Evolutionary conservation across 805 yeast species (phyloP), one percentile per base, ranked within the genome.

Genomic region (Wickerhamiella occidentalis): DNA sequence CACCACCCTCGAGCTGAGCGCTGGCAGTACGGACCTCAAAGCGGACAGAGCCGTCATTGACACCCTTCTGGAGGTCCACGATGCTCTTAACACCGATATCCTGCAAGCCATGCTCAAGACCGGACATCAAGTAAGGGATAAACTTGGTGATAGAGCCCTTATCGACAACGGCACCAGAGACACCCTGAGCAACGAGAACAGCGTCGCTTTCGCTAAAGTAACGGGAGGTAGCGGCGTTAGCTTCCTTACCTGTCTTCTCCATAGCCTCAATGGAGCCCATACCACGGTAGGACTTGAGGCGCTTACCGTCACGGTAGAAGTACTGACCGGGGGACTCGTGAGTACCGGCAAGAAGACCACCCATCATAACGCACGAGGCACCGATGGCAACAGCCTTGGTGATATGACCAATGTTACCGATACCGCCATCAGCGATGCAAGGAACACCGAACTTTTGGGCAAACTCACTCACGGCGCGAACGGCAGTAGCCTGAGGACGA

Each of bases 401-500:
- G 67, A 92, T 85, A 75, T 92, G 98, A 59, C 98, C 98, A 72
- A 92, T 87, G 77, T 92, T 92, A 69, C 87, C 90, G 63, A 92
- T 80, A 79, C 98, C 98, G 77, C 98, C 98, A 68, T 92, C 98
- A 58, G 98, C 98, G 61, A 92, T 87, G 71, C 95, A 85, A 66
- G 98, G 97, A 57, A 92, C 95, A 67, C 98, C 98, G 65, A 90
- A 92, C 68, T 80, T 77, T 70, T 80, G 82, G 58, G 97, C 94
- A 65, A 92, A 88, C 73, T 90, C 88, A 56, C 92, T 76, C 50
- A 92, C 98, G 58, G 79, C 82, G 76, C 78, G 88, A 49, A 92
- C 97, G 54, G 98, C 98, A 58, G 97, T 87, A 72, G 97, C 98
- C 75, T 92, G 98, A 54, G 98, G 98, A 77, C 98, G 87, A 72